Conservation (phyloP, 1,139 yeast species). For the Diutina rugosa region DNA sequence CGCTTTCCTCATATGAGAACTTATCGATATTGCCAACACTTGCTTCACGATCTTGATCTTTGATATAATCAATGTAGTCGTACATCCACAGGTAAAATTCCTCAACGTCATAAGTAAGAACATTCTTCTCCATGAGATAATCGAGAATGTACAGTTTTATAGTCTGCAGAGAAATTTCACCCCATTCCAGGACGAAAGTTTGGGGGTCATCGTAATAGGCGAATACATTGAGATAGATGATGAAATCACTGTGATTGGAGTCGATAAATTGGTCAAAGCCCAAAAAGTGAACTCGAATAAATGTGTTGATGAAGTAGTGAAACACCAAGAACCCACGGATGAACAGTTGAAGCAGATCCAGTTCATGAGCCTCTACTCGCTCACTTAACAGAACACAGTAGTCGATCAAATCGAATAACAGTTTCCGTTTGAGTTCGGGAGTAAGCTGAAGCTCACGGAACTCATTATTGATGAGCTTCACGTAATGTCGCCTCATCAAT, state of each 20-base stretch:
- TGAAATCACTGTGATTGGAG: slow-evolving; percentile 26
- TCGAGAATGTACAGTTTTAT: slow-evolving; percentile 18
- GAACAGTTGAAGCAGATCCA: slow-evolving; percentile 14
- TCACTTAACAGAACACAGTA: slow-evolving; percentile 30
- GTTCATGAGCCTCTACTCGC: slow-evolving; percentile 10
- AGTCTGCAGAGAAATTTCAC: slow-evolving; percentile 12
- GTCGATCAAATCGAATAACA: slow-evolving; percentile 32
- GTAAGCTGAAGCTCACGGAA: slow-evolving; percentile 27
- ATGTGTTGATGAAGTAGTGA: slow-evolving; percentile 31
- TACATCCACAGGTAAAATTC: slow-evolving; percentile 29
- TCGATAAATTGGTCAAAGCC: slow-evolving; percentile 33
- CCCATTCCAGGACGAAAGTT: slow-evolving; percentile 11
- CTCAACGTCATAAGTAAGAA: slow-evolving; percentile 23
- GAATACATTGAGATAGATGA: slow-evolving; percentile 30
- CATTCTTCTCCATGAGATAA: slow-evolving; percentile 18
- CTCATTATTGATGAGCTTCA: slow-evolving; percentile 20
- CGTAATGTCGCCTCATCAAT: slow-evolving; percentile 10
- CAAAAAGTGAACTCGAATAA: slow-evolving; percentile 29
- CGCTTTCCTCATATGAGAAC: not conserved
- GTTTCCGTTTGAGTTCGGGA: slow-evolving; percentile 15
- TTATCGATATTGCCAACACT: not conserved
- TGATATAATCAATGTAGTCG: slow-evolving; percentile 27
- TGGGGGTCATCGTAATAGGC: slow-evolving; percentile 27
- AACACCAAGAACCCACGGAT: slow-evolving; percentile 29
- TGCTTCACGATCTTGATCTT: slow-evolving; percentile 14